Base-by-base conservation (phyloP, 208 protist species). In the Acanthamoeba comandoni region DNA sequence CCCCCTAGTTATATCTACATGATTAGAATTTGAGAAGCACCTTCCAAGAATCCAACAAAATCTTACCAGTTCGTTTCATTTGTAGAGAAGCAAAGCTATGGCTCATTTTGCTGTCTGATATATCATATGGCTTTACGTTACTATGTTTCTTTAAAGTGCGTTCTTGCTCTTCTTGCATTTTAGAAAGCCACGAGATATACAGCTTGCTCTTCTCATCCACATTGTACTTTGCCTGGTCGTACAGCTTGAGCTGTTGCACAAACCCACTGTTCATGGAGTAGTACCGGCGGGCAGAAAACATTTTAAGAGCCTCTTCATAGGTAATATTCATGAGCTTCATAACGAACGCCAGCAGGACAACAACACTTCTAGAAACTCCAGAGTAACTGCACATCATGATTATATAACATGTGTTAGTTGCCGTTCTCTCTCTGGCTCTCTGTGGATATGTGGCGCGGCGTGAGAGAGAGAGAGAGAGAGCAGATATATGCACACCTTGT, bases 321-420 rank as follows among this genome's bases (percentile, higher is more conserved):
- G 35, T 35, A 12, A 82, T 17, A 24, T 57, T 57, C 13, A 57
- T 19, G 29, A 19, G n/a, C 71, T 82, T 82, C 71, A 82, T 82
- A 39, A 82, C 22, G 71, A 43, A 82, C n/a, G 71, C 71, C 22
- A 51, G 17, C 2, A 82, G n/a, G 13, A 82, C 71, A 15, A 29
- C 71, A 22, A 57, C 49, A 31, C 31, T 57, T 52, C 71, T 19
- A 22, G 71, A 82, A 17, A 82, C 29, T 22, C 71, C 71, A 48
- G 31, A 29, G 19, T 22, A 82, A 51, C 71, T 82, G 49, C 5
- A 43, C 35, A 43, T 43, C 35, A 43, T 43, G 2, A 43, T 43
- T 43, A 43, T 43, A 7, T 43, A 62, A 62, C 15, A 7, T 43
- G 5, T 43, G 35, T 43, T 43, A 43, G 35, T 43, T 43, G 5